Percentiles rank a stretch among this genome's conserved stretches.
Conservation (phyloP, 495 filamentous ascomycete species). For the Penicillium canariense region DNA sequence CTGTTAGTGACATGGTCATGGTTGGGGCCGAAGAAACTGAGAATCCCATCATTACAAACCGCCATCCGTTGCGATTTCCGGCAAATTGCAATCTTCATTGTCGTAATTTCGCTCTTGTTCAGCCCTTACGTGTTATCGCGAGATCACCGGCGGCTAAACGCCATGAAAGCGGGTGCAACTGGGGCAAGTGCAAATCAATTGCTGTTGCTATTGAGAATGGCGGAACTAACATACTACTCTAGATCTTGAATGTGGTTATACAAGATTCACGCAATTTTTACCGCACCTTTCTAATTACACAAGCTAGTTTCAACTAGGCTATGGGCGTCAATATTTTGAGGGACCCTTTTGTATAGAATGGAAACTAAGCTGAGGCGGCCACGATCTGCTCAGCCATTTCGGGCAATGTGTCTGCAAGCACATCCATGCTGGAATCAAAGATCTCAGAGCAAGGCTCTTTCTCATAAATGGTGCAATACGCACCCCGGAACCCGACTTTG, state of each 20-base stretch:
- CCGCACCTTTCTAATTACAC: too few species aligned
- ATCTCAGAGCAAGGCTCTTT: constrained; percentile 33
- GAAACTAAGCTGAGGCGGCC: constrained; percentile 12
- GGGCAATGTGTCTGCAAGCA: constrained; percentile 26
- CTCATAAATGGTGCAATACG: constrained; percentile 36
- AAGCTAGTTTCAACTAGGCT: too few species aligned
- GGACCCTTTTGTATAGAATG: too few species aligned
- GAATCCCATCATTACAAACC: constrained; percentile 62
- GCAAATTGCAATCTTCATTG: constrained; percentile 66
- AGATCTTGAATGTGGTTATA: too few species aligned
- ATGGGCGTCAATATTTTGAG: too few species aligned
- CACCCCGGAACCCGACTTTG: constrained; percentile 30
- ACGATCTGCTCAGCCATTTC: constrained; percentile 33
- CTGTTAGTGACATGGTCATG: constrained; percentile 62
- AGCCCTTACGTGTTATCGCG: constrained; percentile 57
- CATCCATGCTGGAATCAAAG: constrained; percentile 29
- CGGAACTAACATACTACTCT: too few species aligned
- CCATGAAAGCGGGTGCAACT: constrained; percentile 39
- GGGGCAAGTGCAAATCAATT: constrained; percentile 43
- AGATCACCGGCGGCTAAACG: constrained; percentile 15
- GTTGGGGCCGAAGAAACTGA: constrained; percentile 64
- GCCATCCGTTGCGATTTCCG: constrained; percentile 67
- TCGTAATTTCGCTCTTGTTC: constrained; percentile 63
- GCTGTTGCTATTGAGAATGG: constrained; percentile 56
- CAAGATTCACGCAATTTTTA: too few species aligned